A percentile compares a stretch with the other conserved stretches of the same genome.
Evolutionary conservation across 2,329 filamentous ascomycete genomes (phyloP).

Genomic region (Trichoderma sp.): DNA sequence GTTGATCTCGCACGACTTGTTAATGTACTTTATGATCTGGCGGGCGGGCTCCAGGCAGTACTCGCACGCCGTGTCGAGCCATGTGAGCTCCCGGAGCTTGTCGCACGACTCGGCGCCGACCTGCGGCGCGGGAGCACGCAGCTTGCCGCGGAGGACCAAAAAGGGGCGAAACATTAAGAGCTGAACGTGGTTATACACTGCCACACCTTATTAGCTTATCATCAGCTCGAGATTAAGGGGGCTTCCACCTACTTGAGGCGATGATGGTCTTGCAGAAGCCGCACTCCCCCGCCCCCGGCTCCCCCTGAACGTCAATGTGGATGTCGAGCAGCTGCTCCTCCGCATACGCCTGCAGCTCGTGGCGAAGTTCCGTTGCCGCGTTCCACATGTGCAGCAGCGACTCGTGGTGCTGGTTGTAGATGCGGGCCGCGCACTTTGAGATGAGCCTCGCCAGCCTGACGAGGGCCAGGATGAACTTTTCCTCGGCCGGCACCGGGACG

Average conservation of each 20-base stretch:
- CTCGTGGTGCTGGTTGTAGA: constrained; percentile 23
- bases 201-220: not conserved
- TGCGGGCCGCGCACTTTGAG: constrained; percentile 14
- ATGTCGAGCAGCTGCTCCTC: constrained; percentile 8
- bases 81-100: constrained; percentile 19
- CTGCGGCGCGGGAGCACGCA: constrained; percentile 3
- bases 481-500: constrained; percentile 18
- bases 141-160: constrained; percentile 10
- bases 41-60: constrained; percentile 21
- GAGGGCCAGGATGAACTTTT: constrained; percentile 13
- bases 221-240: too few species aligned
- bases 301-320: constrained; percentile 9
- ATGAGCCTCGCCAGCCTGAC: constrained; percentile 7
- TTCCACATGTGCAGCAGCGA: constrained; percentile 25
- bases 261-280: constrained; percentile 24
- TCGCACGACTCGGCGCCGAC: constrained; percentile 8
- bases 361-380: constrained; percentile 16
- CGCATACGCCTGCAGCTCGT: constrained; percentile 15
- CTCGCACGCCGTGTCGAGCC: constrained; percentile 20
- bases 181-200: constrained; percentile 19
- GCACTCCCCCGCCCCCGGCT: constrained; percentile 16
- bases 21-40: constrained; percentile 19
- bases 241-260: not conserved
- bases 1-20: constrained; percentile 22
- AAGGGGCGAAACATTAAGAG: constrained; percentile 22